Evolutionary conservation across 2,329 filamentous ascomycete species (phyloP), one percentile per base, ranked within the genome.

Genomic region (Fusarium sp.): DNA sequence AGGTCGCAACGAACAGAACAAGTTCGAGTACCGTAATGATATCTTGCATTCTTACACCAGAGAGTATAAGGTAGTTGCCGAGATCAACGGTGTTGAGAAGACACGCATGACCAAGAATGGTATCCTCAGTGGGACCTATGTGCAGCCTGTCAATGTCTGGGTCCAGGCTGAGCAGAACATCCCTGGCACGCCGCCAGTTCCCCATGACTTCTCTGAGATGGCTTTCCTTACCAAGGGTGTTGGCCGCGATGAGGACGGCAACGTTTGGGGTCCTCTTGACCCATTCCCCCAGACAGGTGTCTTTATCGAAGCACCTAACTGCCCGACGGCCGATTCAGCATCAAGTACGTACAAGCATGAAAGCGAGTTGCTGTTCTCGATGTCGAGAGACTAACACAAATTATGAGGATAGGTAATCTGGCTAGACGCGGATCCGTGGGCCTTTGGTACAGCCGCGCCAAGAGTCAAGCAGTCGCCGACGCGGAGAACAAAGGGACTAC

Each of bases 211-310:
- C 65, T 81, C 80, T 5, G 76, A 82, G 64, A 77, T 84, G 79
- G 79, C 72, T 4, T 83, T 81, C 66, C 73, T 84, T 8, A 83
- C 82, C 5, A 60, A 75, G 25, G 83, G 83, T 1, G 78, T 84
- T 20, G 83, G 83, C 1, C 72, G 76, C 7, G 82, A 83, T 58
- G 81, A 71, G 8, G 70, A 78, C 5, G 82, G 82, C 1, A 81
- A 83, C 59, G 70, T 83, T 20, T 84, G 80, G 78, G 83, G 83
- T 0, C 81, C 82, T 0, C 72, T 84, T 5, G 78, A 82, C 8
- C 83, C 83, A 1, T 84, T 84, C 68, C 82, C 82, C 0, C 82
- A 84, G 73, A 81, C 77, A 2, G 82, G 82, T 2, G 77, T 84
- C 6, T 39, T 82, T n/a, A 79, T 80, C 20, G 78, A 80, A 58